These are phyloP conservation scores for Monosporozyma aquatica DNA, from an alignment of 805 yeast genomes.

Conservation along the genomic window DNA sequence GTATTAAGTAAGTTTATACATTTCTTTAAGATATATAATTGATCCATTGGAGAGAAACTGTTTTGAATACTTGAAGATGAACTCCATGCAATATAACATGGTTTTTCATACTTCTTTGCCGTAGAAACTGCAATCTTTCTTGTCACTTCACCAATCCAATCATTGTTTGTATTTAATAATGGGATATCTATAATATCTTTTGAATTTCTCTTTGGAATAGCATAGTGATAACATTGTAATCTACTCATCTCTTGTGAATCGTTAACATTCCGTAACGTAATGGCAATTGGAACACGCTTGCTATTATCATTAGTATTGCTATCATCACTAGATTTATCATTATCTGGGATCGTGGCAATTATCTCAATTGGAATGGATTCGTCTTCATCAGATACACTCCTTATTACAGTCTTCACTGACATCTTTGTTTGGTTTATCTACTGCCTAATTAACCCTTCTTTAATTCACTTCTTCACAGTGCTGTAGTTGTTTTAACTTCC, in stretches of 20 bases:
- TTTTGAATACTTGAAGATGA: neutral
- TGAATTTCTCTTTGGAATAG: slow-evolving; percentile 14
- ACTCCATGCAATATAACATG: slow-evolving; percentile 24
- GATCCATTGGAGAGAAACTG: slow-evolving; percentile 11
- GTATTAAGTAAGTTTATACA: slow-evolving; percentile 16
- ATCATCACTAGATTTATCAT: too few species aligned
- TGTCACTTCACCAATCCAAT: slow-evolving; percentile 22
- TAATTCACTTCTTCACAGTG: too few species aligned
- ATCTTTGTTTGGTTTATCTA: too few species aligned
- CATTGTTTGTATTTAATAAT: slow-evolving; percentile 21
- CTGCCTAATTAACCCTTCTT: too few species aligned
- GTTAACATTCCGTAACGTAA: slow-evolving; percentile 11
- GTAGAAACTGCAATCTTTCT: slow-evolving; percentile 22
- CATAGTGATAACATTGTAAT: slow-evolving; percentile 21
- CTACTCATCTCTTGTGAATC: slow-evolving; percentile 4
- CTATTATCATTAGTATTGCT: too few species aligned
- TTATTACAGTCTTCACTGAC: slow-evolving; percentile 12
- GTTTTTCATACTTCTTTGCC: slow-evolving; percentile 19
- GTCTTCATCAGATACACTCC: slow-evolving; percentile 4
- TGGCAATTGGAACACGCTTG: slow-evolving; percentile 17
- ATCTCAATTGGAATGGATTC: slow-evolving; percentile 12
- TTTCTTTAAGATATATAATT: slow-evolving; percentile 17
- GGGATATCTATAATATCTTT: slow-evolving; percentile 20
- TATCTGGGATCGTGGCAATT: slow-evolving; percentile 17
- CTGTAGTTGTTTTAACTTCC: neutral